These are phyloP conservation scores for Exophiala xenobiotica DNA, from an alignment of 2,329 filamentous ascomycete genomes.

Conservation along the genomic window DNA sequence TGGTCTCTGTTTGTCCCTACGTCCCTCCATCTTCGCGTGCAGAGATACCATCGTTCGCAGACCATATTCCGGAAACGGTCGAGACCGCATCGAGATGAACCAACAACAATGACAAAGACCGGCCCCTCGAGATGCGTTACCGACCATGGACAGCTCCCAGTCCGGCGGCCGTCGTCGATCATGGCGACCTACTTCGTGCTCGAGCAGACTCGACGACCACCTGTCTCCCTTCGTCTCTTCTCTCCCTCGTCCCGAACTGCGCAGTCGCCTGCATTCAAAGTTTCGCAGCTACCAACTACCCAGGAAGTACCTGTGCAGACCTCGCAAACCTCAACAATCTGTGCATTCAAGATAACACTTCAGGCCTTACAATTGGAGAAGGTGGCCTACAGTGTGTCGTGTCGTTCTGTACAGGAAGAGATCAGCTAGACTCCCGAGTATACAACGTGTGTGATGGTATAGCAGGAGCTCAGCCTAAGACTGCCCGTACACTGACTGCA, in stretches of 20 bases:
- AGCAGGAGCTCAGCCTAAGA: conserved; percentile 54
- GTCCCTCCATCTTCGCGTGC: not conserved
- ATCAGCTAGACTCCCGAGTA: conserved; percentile 46
- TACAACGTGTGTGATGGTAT: conserved; percentile 59
- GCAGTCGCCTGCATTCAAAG: conserved; percentile 61
- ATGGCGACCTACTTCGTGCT: conserved; percentile 9
- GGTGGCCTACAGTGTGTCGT: conserved; percentile 67
- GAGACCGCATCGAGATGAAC: conserved; percentile 12
- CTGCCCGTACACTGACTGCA: conserved; percentile 59
- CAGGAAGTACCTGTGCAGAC: conserved; percentile 48
- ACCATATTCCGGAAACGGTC: conserved; percentile 22
- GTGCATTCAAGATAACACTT: conserved; percentile 59
- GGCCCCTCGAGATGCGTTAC: conserved; percentile 17
- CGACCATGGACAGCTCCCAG: conserved; percentile 14
- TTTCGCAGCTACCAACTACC: conserved; percentile 63
- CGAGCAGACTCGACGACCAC: conserved; percentile 22
- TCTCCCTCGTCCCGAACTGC: conserved; percentile 46
- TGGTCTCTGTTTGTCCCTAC: conserved; percentile 3
- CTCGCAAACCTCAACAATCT: conserved; percentile 61
- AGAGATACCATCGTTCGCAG: conserved; percentile 15
- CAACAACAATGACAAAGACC: conserved; percentile 24
- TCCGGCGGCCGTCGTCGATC: conserved; percentile 10
- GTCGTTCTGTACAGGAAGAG: conserved; percentile 54
- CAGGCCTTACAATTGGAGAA: conserved; percentile 70
- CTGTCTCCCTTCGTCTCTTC: conserved; percentile 26